A percentile compares a stretch with the other conserved stretches of the same genome.
These are phyloP conservation scores for Tetrahymena borealis DNA, from an alignment of 73 alveolate genomes.

Conservation along the genomic window DNA sequence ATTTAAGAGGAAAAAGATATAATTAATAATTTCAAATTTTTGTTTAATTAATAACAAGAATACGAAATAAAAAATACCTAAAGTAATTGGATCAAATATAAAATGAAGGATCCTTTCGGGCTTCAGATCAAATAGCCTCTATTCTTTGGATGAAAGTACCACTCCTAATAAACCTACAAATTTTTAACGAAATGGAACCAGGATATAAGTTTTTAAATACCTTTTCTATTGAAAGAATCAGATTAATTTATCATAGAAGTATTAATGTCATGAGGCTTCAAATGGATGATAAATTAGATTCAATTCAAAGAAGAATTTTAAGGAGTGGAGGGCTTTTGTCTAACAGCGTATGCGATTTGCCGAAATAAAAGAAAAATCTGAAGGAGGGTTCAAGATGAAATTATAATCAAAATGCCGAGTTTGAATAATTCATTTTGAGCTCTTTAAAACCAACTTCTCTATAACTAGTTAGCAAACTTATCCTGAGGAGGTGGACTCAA, in stretches of 20 bases:
- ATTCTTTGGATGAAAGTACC: slow-evolving; percentile 1
- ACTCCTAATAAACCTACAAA: background rate
- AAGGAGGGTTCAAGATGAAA: slow-evolving; percentile 3
- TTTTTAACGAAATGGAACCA: background rate
- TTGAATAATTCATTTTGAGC: slow-evolving; percentile 1
- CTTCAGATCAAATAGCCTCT: background rate
- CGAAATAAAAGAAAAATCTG: background rate
- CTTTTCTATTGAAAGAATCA: background rate
- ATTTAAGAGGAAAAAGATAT: too few species aligned
- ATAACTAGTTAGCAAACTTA: background rate
- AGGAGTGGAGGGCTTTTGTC: background rate
- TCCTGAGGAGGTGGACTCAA: slow-evolving; percentile 5
- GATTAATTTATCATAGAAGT: background rate
- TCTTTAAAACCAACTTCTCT: background rate
- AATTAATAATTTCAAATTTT: too few species aligned
- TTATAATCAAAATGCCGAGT: background rate
- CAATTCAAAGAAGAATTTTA: background rate
- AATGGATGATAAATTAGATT: background rate
- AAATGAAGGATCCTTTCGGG: background rate
- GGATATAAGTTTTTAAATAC: background rate
- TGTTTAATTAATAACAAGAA: too few species aligned
- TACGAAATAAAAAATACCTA: background rate
- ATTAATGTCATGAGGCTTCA: background rate
- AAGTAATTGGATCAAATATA: background rate
- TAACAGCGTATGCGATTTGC: background rate